These are phyloP conservation scores for Trametes cinnabarina DNA, from an alignment of 768 basidiomycete genomes.

Conservation along the genomic window DNA sequence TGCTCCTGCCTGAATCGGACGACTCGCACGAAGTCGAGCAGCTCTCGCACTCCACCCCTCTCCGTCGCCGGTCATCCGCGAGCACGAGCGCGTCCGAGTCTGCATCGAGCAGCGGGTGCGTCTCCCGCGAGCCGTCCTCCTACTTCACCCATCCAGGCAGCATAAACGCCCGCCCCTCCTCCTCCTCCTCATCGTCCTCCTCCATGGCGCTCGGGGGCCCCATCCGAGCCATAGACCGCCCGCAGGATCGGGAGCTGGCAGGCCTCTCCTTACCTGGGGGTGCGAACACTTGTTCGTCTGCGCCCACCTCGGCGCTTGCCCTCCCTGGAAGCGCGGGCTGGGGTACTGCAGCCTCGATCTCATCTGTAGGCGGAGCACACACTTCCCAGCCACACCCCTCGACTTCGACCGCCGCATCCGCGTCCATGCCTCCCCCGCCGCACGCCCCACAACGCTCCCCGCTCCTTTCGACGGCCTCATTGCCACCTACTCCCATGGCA, in stretches of 20 bases:
- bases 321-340: constrained; percentile 12
- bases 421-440: constrained; percentile 19
- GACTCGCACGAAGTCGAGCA: constrained; percentile 27
- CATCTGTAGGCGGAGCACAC: constrained; percentile 3
- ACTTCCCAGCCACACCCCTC: constrained; percentile 1
- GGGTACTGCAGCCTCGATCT: constrained; percentile 18
- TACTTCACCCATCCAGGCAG: constrained; percentile 26
- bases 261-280: constrained; percentile 19
- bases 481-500: constrained; percentile 11
- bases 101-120: background rate
- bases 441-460: constrained; percentile 21
- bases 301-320: constrained; percentile 6
- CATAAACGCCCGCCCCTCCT: constrained; percentile 1
- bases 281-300: background rate
- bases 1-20: constrained; percentile 31
- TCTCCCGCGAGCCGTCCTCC: constrained; percentile 18
- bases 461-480: constrained; percentile 17
- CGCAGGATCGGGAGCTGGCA: constrained; percentile 6
- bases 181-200: constrained; percentile 15
- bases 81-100: constrained; percentile 14
- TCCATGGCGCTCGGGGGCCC: background rate
- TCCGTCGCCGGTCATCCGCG: constrained; percentile 26
- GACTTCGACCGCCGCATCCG: background rate
- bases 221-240: constrained; percentile 3
- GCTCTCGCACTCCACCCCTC: constrained; percentile 27